phyloP scores from a whole-genome alignment of 1,139 yeast genomes.

The Protomyces pachydermus region DNA sequence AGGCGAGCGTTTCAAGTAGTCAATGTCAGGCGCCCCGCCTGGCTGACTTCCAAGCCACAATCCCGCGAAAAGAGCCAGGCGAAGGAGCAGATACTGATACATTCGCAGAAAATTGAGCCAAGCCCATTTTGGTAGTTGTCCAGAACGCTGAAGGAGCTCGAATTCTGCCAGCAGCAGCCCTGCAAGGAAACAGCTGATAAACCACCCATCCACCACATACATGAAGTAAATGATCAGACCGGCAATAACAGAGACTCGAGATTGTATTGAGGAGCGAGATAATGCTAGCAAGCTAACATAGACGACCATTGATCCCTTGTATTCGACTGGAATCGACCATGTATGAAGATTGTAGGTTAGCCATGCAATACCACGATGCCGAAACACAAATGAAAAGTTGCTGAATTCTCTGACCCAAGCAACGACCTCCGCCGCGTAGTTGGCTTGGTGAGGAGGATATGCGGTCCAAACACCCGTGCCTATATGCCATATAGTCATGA shows the following conservation, averaged over 20 bases:
- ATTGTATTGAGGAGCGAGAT: not conserved
- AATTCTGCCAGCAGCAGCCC: slow-evolving; percentile 23
- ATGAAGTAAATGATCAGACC: slow-evolving; percentile 12
- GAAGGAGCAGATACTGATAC: not conserved
- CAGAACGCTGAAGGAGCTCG: slow-evolving; percentile 5
- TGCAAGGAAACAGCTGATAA: slow-evolving; percentile 9
- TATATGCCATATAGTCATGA: slow-evolving; percentile 20
- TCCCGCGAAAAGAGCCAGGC: slow-evolving; percentile 10
- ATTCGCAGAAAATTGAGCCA: not conserved
- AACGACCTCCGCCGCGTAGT: slow-evolving; percentile 1
- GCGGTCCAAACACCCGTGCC: slow-evolving; percentile 21
- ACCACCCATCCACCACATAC: slow-evolving; percentile 24
- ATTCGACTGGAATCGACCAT: slow-evolving; percentile 23
- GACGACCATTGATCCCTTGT: slow-evolving; percentile 18
- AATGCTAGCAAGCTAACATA: slow-evolving; percentile 13
- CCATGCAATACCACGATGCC: slow-evolving; percentile 19
- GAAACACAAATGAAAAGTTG: slow-evolving; percentile 15
- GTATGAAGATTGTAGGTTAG: slow-evolving; percentile 21
- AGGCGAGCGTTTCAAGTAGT: slow-evolving; percentile 5
- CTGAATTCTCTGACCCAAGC: slow-evolving; percentile 15
- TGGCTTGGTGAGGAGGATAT: slow-evolving; percentile 16
- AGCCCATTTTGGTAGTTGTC: slow-evolving; percentile 1
- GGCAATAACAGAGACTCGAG: slow-evolving; percentile 9
- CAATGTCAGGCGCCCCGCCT: slow-evolving; percentile 7
- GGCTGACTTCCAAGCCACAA: slow-evolving; percentile 20